These are phyloP conservation scores for Ogataea nitratoaversa DNA, from an alignment of 805 yeast species.

Conservation along the genomic window DNA sequence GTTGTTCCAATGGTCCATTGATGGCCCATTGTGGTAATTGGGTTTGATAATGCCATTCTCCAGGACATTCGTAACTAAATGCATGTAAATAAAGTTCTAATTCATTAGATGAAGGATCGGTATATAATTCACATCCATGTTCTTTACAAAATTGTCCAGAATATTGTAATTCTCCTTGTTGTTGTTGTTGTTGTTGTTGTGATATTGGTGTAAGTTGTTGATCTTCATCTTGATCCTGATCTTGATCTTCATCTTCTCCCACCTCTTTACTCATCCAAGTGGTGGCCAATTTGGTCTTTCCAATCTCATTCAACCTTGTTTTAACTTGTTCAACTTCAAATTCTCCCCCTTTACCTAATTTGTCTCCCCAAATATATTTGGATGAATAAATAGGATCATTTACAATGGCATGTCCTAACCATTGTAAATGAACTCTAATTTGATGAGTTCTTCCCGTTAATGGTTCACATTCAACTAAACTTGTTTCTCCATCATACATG, in stretches of 20 bases:
- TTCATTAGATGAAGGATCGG: slow-evolving; percentile 89
- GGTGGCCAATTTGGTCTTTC: slow-evolving; percentile 63
- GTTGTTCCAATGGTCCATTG: slow-evolving; percentile 48
- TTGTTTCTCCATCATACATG: slow-evolving; percentile 59
- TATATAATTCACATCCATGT: slow-evolving; percentile 68
- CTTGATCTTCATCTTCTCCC: too few species aligned
- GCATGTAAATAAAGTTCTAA: slow-evolving; percentile 91
- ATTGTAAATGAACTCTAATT: slow-evolving; percentile 88
- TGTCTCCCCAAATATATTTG: slow-evolving; percentile 72
- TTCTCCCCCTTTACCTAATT: slow-evolving; percentile 58
- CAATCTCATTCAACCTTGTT: slow-evolving; percentile 53
- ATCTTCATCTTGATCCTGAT: too few species aligned
- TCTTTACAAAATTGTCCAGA: slow-evolving; percentile 52
- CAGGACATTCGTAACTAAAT: slow-evolving; percentile 59
- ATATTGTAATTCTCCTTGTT: slow-evolving; percentile 67
- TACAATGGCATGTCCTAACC: slow-evolving; percentile 82
- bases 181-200: too few species aligned
- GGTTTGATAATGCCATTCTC: slow-evolving; percentile 67
- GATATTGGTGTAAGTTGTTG: too few species aligned
- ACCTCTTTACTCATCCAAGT: slow-evolving; percentile 69
- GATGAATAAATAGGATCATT: slow-evolving; percentile 91
- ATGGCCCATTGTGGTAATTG: slow-evolving; percentile 82
- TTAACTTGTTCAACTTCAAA: slow-evolving; percentile 44
- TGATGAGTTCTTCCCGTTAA: slow-evolving; percentile 94
- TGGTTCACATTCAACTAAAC: slow-evolving; percentile 81